Evolutionary conservation across 1,139 yeast genomes (phyloP).

Genomic region (Diutina siamensis): DNA sequence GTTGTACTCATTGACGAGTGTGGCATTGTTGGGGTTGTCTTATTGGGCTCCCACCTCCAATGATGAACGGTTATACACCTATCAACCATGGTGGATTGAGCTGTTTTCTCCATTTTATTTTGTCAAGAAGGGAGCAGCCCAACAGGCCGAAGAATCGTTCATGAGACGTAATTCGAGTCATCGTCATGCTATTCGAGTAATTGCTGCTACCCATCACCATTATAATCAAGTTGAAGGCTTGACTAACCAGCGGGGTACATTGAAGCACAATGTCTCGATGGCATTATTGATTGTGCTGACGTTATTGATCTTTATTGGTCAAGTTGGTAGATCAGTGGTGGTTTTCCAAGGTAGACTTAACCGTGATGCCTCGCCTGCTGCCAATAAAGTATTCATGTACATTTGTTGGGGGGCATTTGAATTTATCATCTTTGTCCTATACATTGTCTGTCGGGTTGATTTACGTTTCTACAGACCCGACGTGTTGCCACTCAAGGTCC

Average conservation of each 20-base stretch:
- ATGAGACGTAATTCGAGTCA: slow-evolving; percentile 37
- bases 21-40: background rate
- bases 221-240: slow-evolving; percentile 33
- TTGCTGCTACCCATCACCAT: slow-evolving; percentile 36
- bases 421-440: slow-evolving; percentile 40
- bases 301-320: slow-evolving; percentile 40
- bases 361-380: slow-evolving; percentile 14
- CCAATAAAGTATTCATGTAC: slow-evolving; percentile 48
- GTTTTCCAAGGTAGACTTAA: slow-evolving; percentile 29
- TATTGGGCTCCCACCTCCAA: slow-evolving; percentile 46
- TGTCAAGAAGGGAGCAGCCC: slow-evolving; percentile 37
- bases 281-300: slow-evolving; percentile 40
- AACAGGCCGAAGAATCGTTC: slow-evolving; percentile 40
- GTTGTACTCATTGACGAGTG: background rate
- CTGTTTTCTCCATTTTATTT: slow-evolving; percentile 45
- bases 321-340: slow-evolving; percentile 47
- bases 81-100: slow-evolving; percentile 77
- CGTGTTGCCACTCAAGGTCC: slow-evolving; percentile 3
- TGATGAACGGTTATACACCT: slow-evolving; percentile 44
- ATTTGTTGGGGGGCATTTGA: slow-evolving; percentile 59
- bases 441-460: slow-evolving; percentile 55
- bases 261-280: slow-evolving; percentile 39
- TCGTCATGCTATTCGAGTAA: slow-evolving; percentile 39
- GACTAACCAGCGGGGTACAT: slow-evolving; percentile 30
- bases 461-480: slow-evolving; percentile 75